Conservation (phyloP, 2,329 filamentous ascomycete genomes). For the Fusarium torulosum region DNA sequence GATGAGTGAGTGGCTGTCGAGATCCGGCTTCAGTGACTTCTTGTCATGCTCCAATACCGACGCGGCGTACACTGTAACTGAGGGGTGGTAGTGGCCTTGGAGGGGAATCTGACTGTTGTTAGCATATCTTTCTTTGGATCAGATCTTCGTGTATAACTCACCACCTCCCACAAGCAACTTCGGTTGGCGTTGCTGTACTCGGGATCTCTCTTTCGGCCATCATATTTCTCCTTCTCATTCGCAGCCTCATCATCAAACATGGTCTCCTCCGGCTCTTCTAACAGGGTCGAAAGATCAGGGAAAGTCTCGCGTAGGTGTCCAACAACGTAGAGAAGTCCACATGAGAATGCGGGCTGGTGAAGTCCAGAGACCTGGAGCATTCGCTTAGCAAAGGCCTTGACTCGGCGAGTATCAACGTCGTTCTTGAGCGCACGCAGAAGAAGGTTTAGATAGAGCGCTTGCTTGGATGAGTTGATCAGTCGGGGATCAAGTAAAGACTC, state of each 20-base stretch:
- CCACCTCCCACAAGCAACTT: constrained; percentile 92
- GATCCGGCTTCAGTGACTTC: constrained; percentile 88
- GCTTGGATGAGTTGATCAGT: constrained; percentile 90
- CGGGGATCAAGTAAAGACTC: constrained; percentile 94
- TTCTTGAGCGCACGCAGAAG: constrained; percentile 89
- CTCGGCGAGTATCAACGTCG: constrained; percentile 88
- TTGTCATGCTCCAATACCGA: constrained; percentile 76
- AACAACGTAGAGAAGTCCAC: constrained; percentile 91
- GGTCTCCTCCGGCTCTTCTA: constrained; percentile 83
- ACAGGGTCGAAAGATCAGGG: constrained; percentile 80
- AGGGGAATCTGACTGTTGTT: constrained; percentile 51
- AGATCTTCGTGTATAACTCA: constrained; percentile 57
- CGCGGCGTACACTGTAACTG: constrained; percentile 85
- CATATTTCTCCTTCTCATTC: constrained; percentile 67
- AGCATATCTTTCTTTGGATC: constrained; percentile 29
- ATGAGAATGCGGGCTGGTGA: constrained; percentile 93
- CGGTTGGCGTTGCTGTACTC: constrained; percentile 93
- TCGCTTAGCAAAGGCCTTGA: constrained; percentile 96
- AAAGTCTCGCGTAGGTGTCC: constrained; percentile 84
- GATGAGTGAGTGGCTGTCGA: constrained; percentile 89
- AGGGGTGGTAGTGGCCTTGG: constrained; percentile 86
- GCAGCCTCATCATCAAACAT: constrained; percentile 70
- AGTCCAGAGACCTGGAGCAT: constrained; percentile 88
- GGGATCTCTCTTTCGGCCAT: constrained; percentile 91
- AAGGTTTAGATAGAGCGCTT: constrained; percentile 93